Evolutionary conservation across 2,329 filamentous ascomycete species (phyloP).

Genomic region (Hypoxylon sp.): DNA sequence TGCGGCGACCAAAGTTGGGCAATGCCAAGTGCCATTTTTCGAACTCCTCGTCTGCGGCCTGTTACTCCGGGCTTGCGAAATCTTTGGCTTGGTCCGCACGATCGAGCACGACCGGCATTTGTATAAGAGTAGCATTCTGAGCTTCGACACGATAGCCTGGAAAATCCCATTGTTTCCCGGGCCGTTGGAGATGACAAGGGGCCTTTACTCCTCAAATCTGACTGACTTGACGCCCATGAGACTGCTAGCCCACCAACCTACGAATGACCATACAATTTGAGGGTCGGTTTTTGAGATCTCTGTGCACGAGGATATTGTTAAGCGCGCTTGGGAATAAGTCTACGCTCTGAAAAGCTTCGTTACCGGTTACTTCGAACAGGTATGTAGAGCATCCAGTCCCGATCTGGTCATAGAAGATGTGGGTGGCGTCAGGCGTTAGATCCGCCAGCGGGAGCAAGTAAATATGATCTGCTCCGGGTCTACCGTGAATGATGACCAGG

Average conservation of each 20-base stretch:
- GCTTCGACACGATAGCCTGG: neutral
- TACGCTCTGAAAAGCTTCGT: constrained; percentile 61
- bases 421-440: constrained; percentile 55
- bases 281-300: constrained; percentile 53
- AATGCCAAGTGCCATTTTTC: constrained; percentile 50
- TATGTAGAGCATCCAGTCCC: constrained; percentile 64
- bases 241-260: constrained; percentile 66
- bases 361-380: constrained; percentile 58
- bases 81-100: neutral
- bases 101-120: neutral
- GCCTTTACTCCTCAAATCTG: constrained; percentile 32
- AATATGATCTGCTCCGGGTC: constrained; percentile 58
- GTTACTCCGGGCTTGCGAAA: neutral
- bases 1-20: constrained; percentile 49
- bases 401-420: constrained; percentile 68
- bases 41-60: constrained; percentile 40
- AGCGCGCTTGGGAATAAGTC: constrained; percentile 63
- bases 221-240: constrained; percentile 54
- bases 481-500: constrained; percentile 46
- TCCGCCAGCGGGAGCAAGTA: constrained; percentile 57
- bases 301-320: constrained; percentile 59
- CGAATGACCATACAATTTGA: constrained; percentile 62
- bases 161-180: constrained; percentile 47
- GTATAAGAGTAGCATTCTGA: neutral
- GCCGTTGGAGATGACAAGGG: constrained; percentile 48